phyloP scores from a whole-genome alignment of 768 basidiomycete species.

The Rhodotorula kratochvilovae region DNA sequence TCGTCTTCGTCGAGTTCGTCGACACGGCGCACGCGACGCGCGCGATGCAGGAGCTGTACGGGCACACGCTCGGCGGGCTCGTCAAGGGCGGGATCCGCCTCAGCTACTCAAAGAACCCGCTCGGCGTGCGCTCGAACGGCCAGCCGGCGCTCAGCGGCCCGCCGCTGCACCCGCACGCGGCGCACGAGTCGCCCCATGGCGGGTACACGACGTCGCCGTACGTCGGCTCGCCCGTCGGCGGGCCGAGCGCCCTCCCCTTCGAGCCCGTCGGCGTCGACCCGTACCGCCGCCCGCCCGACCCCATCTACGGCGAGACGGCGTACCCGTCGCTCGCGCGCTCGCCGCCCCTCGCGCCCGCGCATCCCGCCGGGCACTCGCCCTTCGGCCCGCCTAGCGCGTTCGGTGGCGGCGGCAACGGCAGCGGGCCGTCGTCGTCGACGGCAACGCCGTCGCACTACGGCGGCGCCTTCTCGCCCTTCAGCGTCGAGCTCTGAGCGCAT shows the following conservation, averaged over 20 bases:
- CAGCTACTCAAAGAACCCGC: slow-evolving; percentile 92
- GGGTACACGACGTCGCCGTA: neutral
- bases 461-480: slow-evolving; percentile 18
- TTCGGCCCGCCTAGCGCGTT: neutral
- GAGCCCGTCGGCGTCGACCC: slow-evolving; percentile 6
- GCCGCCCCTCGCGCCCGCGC: neutral
- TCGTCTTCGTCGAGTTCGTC: slow-evolving; percentile 99
- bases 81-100: slow-evolving; percentile 92
- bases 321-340: neutral
- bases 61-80: slow-evolving; percentile 79
- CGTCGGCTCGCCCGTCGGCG: neutral
- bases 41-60: slow-evolving; percentile 85
- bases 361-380: neutral
- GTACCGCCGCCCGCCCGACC: slow-evolving; percentile 31
- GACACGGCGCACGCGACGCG: slow-evolving; percentile 77
- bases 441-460: slow-evolving; percentile 2
- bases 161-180: neutral
- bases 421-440: neutral
- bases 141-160: neutral
- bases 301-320: slow-evolving; percentile 15
- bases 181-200: neutral
- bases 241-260: neutral
- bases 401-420: neutral
- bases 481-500: neutral
- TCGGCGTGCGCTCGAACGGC: slow-evolving; percentile 55